These are phyloP conservation scores for Apiotrichum montevideense DNA, from an alignment of 1,284 basidiomycete species.

Conservation along the genomic window DNA sequence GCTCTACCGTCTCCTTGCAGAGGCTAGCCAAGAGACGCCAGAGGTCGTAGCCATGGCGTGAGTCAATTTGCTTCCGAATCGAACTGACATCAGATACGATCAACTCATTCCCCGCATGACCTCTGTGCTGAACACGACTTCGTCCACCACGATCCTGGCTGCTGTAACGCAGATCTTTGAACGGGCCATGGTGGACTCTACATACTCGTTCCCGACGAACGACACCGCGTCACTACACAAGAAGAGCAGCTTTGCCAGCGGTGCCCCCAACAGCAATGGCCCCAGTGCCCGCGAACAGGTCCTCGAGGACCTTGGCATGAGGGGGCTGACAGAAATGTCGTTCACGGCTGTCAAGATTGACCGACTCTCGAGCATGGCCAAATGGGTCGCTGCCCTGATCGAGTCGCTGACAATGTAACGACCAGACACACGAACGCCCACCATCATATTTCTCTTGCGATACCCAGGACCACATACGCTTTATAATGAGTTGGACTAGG, in stretches of 20 bases:
- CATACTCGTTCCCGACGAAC: constrained; percentile 31
- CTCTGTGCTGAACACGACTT: constrained; percentile 66
- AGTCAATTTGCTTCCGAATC: constrained; percentile 50
- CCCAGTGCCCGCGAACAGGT: constrained; percentile 27
- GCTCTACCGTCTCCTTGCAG: constrained; percentile 67
- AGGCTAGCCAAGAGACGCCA: constrained; percentile 64
- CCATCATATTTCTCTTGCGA: not conserved
- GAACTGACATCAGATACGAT: constrained; percentile 52
- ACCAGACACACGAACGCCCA: not conserved
- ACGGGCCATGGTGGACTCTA: constrained; percentile 33
- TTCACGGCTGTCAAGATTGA: constrained; percentile 35
- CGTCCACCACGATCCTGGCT: constrained; percentile 64
- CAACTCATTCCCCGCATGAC: constrained; percentile 69
- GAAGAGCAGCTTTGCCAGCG: constrained; percentile 9
- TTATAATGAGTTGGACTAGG: not conserved
- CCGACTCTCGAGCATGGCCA: constrained; percentile 27
- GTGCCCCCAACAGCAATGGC: not conserved
- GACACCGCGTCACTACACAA: constrained; percentile 18
- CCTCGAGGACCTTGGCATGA: constrained; percentile 43
- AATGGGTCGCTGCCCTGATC: constrained; percentile 38
- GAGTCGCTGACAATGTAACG: constrained; percentile 30
- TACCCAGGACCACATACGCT: not conserved
- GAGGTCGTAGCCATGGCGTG: constrained; percentile 65
- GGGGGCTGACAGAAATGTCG: constrained; percentile 34
- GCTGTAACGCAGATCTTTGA: constrained; percentile 66